Conservation (phyloP, 352 stramenopile species). For the Pythium folliculosum region DNA sequence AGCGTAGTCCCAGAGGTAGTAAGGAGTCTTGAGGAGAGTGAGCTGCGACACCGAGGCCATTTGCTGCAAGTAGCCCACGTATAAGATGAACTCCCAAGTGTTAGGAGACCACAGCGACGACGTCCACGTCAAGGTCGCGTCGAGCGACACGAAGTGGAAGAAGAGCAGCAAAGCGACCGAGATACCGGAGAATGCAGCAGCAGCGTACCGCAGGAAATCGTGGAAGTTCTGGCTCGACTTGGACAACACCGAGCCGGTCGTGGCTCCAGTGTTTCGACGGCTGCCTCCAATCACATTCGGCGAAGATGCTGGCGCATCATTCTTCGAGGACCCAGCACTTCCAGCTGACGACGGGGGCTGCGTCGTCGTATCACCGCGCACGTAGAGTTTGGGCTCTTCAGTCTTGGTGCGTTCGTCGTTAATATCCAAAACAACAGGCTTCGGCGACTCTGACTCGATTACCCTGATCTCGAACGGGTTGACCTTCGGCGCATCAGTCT, state of each 20-base stretch:
- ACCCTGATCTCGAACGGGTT: slow-evolving; percentile 63
- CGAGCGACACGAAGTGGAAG: slow-evolving; percentile 66
- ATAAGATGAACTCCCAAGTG: slow-evolving; percentile 74
- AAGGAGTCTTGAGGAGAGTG: slow-evolving; percentile 65
- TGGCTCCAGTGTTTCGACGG: slow-evolving; percentile 34
- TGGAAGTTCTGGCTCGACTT: slow-evolving; percentile 52
- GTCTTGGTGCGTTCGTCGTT: slow-evolving; percentile 31
- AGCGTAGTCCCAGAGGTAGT: slow-evolving; percentile 69
- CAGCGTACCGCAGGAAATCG: slow-evolving; percentile 58
- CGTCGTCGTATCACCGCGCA: slow-evolving; percentile 36
- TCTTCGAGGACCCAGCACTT: neutral
- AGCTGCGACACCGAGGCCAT: slow-evolving; percentile 62
- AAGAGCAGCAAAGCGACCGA: slow-evolving; percentile 63
- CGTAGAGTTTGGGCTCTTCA: slow-evolving; percentile 44
- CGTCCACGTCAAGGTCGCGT: slow-evolving; percentile 41
- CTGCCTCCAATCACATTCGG: slow-evolving; percentile 58
- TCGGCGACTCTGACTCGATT: slow-evolving; percentile 31
- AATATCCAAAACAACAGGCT: slow-evolving; percentile 56
- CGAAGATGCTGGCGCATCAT: neutral
- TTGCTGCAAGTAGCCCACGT: slow-evolving; percentile 49
- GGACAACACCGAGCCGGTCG: slow-evolving; percentile 46
- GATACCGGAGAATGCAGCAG: slow-evolving; percentile 54
- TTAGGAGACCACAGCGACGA: slow-evolving; percentile 60
- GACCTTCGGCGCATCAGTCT: slow-evolving; percentile 1
- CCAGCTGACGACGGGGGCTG: neutral